These are phyloP conservation scores for Castanea mollissima DNA, from an alignment of 306 rosid genomes.

Conservation along the genomic window DNA sequence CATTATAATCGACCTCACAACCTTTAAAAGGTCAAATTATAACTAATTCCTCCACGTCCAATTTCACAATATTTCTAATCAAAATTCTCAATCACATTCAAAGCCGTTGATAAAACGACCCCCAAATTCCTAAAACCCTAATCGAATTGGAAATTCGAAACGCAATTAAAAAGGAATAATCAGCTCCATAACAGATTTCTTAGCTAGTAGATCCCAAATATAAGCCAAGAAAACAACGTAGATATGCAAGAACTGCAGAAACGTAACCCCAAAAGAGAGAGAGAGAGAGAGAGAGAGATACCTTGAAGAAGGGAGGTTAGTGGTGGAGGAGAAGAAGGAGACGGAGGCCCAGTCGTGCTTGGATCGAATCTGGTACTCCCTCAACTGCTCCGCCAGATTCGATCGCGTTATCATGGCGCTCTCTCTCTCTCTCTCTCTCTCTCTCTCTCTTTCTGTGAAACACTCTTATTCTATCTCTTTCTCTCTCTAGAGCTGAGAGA, in stretches of 20 bases:
- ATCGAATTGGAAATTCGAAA: conserved; percentile 12
- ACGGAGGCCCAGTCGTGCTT: conserved; percentile 97
- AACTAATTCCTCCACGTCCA: background rate
- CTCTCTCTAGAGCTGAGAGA: conserved; percentile 14
- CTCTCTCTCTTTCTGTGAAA: conserved; percentile 4
- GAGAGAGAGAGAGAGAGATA: conserved; percentile 5
- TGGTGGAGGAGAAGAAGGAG: conserved; percentile 94
- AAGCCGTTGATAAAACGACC: background rate
- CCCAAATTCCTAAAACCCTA: conserved; percentile 3
- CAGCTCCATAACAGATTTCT: background rate
- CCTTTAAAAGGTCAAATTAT: background rate
- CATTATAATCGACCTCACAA: background rate
- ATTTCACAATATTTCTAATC: background rate
- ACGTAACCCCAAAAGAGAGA: background rate
- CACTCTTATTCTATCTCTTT: conserved; percentile 17
- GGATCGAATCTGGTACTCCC: conserved; percentile 99
- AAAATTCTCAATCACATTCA: background rate
- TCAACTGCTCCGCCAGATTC: conserved; percentile 95
- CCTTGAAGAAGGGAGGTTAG: conserved; percentile 77
- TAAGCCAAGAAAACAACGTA: background rate
- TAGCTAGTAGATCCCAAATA: conserved; percentile 2
- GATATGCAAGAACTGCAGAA: background rate
- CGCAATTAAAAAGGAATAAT: conserved; percentile 4
- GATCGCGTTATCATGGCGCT: conserved; percentile 90
- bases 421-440: background rate